Percentiles rank a stretch among this genome's conserved stretches.
Conservation (phyloP, 2,329 filamentous ascomycete genomes). For the Ploettnerulaceae sp. region DNA sequence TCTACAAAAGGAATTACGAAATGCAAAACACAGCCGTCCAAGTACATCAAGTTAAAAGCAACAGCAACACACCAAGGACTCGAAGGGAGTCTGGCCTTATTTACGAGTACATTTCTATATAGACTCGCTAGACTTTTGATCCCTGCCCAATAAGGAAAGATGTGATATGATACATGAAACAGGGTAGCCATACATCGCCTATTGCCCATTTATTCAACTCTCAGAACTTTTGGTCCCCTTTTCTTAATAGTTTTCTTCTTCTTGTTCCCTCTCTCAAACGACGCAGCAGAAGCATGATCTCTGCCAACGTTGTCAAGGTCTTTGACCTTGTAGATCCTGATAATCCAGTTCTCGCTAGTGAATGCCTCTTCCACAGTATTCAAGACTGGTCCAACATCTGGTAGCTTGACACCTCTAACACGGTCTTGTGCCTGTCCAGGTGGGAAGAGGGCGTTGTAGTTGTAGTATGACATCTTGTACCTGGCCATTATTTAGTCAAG, state of each 20-base stretch:
- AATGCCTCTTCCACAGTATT: constrained; percentile 94
- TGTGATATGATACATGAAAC: constrained; percentile 28
- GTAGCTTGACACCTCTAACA: constrained; percentile 75
- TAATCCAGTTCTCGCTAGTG: constrained; percentile 99
- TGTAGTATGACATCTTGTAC: constrained; percentile 99
- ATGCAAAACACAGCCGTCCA: not conserved
- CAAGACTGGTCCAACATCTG: constrained; percentile 78
- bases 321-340: constrained; percentile 99
- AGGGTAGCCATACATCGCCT: constrained; percentile 8
- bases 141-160: constrained; percentile 15
- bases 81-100: constrained; percentile 19
- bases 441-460: constrained; percentile 89
- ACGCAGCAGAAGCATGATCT: constrained; percentile 66
- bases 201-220: constrained; percentile 56
- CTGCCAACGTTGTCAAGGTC: constrained; percentile 93
- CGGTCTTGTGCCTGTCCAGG: constrained; percentile 85
- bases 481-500: constrained; percentile 42
- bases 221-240: constrained; percentile 64
- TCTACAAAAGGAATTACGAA: not conserved
- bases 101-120: constrained; percentile 32
- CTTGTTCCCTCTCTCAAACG: constrained; percentile 76
- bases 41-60: not conserved
- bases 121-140: constrained; percentile 22
- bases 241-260: constrained; percentile 74
- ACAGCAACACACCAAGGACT: constrained; percentile 5